Base-by-base conservation (phyloP, 345 rosid genomes). In the Citrus sp. region DNA sequence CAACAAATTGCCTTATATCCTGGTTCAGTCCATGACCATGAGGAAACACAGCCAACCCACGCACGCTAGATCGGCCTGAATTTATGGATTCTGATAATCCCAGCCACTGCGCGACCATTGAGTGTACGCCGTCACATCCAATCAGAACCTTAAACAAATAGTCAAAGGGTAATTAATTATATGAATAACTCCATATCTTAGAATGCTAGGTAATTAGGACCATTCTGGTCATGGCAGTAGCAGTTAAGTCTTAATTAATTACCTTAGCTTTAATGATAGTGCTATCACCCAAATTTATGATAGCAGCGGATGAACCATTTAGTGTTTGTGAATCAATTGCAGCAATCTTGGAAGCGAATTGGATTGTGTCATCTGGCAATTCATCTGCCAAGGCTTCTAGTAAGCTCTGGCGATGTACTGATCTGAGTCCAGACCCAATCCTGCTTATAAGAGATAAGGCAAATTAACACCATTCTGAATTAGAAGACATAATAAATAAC, bases 51-150 rank as follows among this genome's bases (percentile, higher is more conserved):
- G 86, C 19, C 64, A 88, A 25, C 3, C 88, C 87, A 2, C 84
- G 80, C 7, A 79, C 78, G 80, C 88, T 3, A 12, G 64, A 79
- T 77, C 88, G 72, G 3, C 89, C 86, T 5, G 87, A 79, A 24
- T 78, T 60, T 25, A 63, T 68, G 1, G 82, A 75, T 28, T 27
- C 68, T 3, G 84, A 18, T 0, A 88, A 84, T 24, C 87, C 87
- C 32, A 87, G 35, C 87, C 80, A 85, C 1, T 32, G 56, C 14
- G 88, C 86, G 56, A 82, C 85, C 34, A 30, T 27, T 5, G 84
- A 85, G 68, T 77, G 81, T 58, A 82, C 59, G 59, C 91, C 90
- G 28, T 84, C 88, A 35, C 91, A 88, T n/a, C 90, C 90, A 30
- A 88, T 81, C 58, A 86, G 61, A 64, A 80, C 81, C 88, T 85